These are phyloP conservation scores for Akanthomyces dipterigenus DNA, from an alignment of 2,329 filamentous ascomycete genomes.

Conservation along the genomic window DNA sequence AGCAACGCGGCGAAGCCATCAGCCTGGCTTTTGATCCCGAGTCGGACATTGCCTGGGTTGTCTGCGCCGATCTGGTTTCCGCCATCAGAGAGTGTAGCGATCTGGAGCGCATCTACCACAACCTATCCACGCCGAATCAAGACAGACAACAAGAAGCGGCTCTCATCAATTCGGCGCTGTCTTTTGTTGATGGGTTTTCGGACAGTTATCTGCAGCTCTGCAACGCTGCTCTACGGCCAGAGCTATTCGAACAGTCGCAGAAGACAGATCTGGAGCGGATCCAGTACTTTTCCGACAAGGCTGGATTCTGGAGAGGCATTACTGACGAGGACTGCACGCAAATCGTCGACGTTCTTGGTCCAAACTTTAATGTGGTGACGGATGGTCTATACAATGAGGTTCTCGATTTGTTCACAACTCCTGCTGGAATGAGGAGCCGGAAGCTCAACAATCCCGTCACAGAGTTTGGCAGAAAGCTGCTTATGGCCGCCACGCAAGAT, in stretches of 20 bases:
- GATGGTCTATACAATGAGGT: slow-evolving; percentile 48
- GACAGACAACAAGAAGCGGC: slow-evolving; percentile 48
- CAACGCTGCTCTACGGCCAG: slow-evolving; percentile 58
- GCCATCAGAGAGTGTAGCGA: slow-evolving; percentile 73
- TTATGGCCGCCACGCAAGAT: slow-evolving; percentile 74
- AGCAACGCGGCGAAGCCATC: slow-evolving; percentile 74
- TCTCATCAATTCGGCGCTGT: slow-evolving; percentile 62
- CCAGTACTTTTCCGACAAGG: slow-evolving; percentile 69
- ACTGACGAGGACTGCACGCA: slow-evolving; percentile 73
- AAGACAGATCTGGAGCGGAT: slow-evolving; percentile 68
- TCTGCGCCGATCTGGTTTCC: slow-evolving; percentile 75
- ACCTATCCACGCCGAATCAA: slow-evolving; percentile 48
- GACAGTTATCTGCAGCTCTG: slow-evolving; percentile 63
- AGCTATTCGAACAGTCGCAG: slow-evolving; percentile 68
- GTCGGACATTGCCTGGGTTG: slow-evolving; percentile 70
- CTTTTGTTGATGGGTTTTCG: slow-evolving; percentile 64
- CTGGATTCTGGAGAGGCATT: slow-evolving; percentile 70
- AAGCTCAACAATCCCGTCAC: slow-evolving; percentile 52
- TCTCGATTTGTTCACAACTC: slow-evolving; percentile 37
- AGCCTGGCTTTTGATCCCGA: slow-evolving; percentile 67
- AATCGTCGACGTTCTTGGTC: slow-evolving; percentile 62
- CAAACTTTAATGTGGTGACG: slow-evolving; percentile 54
- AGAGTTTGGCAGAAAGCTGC: slow-evolving; percentile 66
- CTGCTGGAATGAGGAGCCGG: slow-evolving; percentile 38
- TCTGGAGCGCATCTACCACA: slow-evolving; percentile 69